These are phyloP conservation scores for Syncephalis fuscata DNA, from an alignment of 371 early-diverging fungal genomes.

Conservation along the genomic window DNA sequence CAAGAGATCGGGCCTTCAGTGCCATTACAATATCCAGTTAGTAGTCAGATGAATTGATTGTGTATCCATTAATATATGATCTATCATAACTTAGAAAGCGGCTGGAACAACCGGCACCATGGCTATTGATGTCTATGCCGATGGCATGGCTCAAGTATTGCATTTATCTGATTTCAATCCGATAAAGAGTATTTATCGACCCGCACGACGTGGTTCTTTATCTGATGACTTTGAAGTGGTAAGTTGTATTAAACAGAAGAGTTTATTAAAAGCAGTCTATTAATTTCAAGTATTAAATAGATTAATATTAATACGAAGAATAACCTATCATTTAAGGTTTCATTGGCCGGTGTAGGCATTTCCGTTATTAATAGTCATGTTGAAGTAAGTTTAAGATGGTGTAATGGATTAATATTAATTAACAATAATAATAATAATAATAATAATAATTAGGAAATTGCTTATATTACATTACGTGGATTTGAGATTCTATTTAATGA, in stretches of 20 bases:
- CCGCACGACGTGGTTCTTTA: slow-evolving; percentile 4
- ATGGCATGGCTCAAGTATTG: slow-evolving; percentile 68
- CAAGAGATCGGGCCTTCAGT: slow-evolving; percentile 80
- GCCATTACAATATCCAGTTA: slow-evolving; percentile 61
- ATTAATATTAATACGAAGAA: slow-evolving; percentile 36
- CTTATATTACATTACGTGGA: slow-evolving; percentile 61
- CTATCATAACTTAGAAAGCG: slow-evolving; percentile 13
- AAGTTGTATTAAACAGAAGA: too few species aligned
- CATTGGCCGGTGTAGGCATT: slow-evolving; percentile 77
- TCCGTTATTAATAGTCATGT: slow-evolving; percentile 50
- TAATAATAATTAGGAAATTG: too few species aligned
- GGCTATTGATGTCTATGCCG: slow-evolving; percentile 71
- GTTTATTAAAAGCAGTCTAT: too few species aligned
- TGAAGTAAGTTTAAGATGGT: too few species aligned
- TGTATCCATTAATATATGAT: slow-evolving; percentile 5
- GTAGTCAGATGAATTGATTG: slow-evolving; percentile 3
- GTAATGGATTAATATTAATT: background rate
- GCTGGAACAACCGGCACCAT: slow-evolving; percentile 9
- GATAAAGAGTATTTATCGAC: slow-evolving; percentile 37
- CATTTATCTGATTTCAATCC: slow-evolving; percentile 52
- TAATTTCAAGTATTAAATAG: too few species aligned
- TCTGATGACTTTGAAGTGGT: background rate
- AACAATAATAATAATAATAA: background rate
- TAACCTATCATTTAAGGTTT: slow-evolving; percentile 26
- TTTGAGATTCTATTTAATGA: slow-evolving; percentile 58